Evolutionary conservation across 1,139 yeast genomes (phyloP).

Genomic region (Blastobotrys illinoisensis): DNA sequence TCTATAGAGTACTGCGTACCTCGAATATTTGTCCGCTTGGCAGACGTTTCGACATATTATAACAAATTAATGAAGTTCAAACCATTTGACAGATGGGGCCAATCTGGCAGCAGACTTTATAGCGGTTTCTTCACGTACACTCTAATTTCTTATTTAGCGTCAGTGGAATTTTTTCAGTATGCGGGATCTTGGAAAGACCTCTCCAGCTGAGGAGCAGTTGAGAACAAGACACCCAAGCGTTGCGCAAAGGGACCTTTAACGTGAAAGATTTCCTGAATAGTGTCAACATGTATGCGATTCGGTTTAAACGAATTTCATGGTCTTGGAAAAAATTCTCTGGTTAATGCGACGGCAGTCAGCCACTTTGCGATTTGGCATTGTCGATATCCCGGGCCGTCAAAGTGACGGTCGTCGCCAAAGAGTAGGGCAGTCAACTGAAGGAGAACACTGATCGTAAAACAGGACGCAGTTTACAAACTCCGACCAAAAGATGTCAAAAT

Average conservation of each 20-base stretch:
- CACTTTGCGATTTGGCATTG: background rate
- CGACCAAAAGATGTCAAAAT: background rate
- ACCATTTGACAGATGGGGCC: too few relatives aligned
- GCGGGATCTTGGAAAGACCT: conserved; percentile 11
- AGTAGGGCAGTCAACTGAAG: conserved; percentile 1
- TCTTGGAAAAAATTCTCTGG: background rate
- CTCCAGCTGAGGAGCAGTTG: conserved; percentile 14
- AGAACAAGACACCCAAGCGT: conserved; percentile 12
- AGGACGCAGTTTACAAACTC: background rate
- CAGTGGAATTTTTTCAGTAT: conserved; percentile 4
- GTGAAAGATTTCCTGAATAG: conserved; percentile 13
- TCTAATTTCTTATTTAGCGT: background rate
- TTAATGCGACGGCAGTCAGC: background rate
- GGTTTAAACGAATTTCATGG: background rate
- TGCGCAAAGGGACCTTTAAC: conserved; percentile 16
- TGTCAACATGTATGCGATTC: conserved; percentile 6
- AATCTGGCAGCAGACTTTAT: too few relatives aligned
- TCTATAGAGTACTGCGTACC: too few relatives aligned
- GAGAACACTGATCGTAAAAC: background rate
- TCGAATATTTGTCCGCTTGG: too few relatives aligned
- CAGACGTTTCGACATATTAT: too few relatives aligned
- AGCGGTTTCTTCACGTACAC: conserved; percentile 7
- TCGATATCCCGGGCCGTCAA: background rate
- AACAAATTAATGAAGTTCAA: too few relatives aligned
- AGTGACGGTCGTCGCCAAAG: conserved; percentile 5